These are phyloP conservation scores for Ustanciosporium gigantosporum DNA, from an alignment of 1,284 basidiomycete species.

Conservation along the genomic window DNA sequence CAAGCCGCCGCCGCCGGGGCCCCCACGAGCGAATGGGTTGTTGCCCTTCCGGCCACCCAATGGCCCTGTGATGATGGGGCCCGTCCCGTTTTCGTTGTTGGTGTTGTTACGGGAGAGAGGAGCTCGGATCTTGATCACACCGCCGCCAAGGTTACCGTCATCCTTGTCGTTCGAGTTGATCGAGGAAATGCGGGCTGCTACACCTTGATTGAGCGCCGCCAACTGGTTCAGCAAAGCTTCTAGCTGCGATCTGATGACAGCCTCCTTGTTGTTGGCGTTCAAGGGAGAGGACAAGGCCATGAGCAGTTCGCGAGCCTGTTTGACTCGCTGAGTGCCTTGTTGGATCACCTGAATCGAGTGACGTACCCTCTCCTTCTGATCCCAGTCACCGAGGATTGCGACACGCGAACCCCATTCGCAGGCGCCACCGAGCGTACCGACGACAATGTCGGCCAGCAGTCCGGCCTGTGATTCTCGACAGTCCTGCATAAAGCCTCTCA, in stretches of 20 bases:
- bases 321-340: constrained; percentile 49
- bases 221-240: constrained; percentile 54
- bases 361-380: constrained; percentile 45
- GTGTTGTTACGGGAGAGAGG: constrained; percentile 33
- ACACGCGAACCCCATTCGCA: constrained; percentile 58
- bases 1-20: constrained; percentile 11
- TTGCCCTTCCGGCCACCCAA: constrained; percentile 23
- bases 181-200: constrained; percentile 49
- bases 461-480: constrained; percentile 42
- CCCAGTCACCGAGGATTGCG: constrained; percentile 49
- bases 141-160: constrained; percentile 23
- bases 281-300: constrained; percentile 47
- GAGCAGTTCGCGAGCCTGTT: constrained; percentile 51
- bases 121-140: constrained; percentile 47
- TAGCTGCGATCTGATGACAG: constrained; percentile 53
- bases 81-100: constrained; percentile 25
- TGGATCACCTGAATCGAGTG: constrained; percentile 43
- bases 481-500: constrained; percentile 48
- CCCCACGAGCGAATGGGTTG: constrained; percentile 22
- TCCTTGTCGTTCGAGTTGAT: constrained; percentile 26
- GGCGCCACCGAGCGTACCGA: constrained; percentile 56
- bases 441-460: constrained; percentile 53
- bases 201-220: constrained; percentile 48
- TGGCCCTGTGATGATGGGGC: constrained; percentile 31
- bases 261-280: constrained; percentile 47